A percentile compares a stretch with the other conserved stretches of the same genome.
These are phyloP conservation scores for Aspergillus kassunensis DNA, from an alignment of 495 filamentous ascomycete genomes.

Conservation along the genomic window DNA sequence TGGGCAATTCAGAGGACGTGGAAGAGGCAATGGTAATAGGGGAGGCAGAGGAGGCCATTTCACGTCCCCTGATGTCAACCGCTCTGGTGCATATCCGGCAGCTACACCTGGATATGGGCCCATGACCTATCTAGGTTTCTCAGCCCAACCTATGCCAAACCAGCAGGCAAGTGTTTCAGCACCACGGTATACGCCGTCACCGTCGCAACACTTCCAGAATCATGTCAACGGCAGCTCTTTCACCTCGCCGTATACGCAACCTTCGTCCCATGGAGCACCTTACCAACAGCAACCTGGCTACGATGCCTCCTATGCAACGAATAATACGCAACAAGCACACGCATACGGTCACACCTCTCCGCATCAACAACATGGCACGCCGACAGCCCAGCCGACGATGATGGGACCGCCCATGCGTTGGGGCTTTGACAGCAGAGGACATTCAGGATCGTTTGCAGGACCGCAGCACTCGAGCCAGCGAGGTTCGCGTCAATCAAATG, in stretches of 20 bases:
- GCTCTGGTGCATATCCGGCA: constrained; percentile 16
- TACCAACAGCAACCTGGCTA: constrained; percentile 33
- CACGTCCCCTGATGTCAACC: constrained; percentile 27
- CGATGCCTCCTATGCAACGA: constrained; percentile 22
- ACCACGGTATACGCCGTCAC: constrained; percentile 26
- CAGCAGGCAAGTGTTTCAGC: constrained; percentile 25
- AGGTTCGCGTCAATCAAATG: constrained; percentile 42
- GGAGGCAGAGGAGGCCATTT: constrained; percentile 50
- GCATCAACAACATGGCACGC: constrained; percentile 22
- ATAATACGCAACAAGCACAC: constrained; percentile 23
- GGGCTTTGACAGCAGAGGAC: constrained; percentile 46
- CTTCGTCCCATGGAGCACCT: constrained; percentile 21
- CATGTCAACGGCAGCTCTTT: constrained; percentile 23
- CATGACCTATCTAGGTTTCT: constrained; percentile 31
- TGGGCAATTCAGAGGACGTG: constrained; percentile 38
- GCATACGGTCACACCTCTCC: constrained; percentile 24
- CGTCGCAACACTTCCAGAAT: constrained; percentile 23
- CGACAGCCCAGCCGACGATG: constrained; percentile 40
- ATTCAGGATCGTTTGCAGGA: constrained; percentile 20
- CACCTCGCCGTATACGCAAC: constrained; percentile 26
- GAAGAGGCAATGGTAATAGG: constrained; percentile 45
- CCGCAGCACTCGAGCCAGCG: constrained; percentile 26
- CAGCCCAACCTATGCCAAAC: constrained; percentile 25
- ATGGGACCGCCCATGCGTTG: constrained; percentile 58
- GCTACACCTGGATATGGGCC: constrained; percentile 28